phyloP scores from a whole-genome alignment of 805 yeast genomes.

The Alloascoidea hylecoeti region DNA sequence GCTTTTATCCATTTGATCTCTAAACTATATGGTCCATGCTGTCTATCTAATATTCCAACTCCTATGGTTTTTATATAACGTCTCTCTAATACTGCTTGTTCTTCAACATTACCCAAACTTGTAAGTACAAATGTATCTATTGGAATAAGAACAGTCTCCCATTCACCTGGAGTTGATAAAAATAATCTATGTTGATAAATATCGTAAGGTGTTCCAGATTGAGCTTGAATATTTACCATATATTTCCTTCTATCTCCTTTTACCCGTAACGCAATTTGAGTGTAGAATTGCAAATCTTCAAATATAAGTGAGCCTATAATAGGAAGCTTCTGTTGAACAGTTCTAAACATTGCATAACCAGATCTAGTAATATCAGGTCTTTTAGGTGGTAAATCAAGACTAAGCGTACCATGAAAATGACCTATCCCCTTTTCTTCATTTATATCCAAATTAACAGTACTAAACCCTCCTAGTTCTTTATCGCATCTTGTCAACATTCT shows the following conservation, averaged over 20 bases:
- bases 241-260: constrained; percentile 62
- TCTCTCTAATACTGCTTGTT: constrained; percentile 43
- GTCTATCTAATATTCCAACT: constrained; percentile 62
- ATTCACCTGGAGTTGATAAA: constrained; percentile 52
- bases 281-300: constrained; percentile 61
- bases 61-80: constrained; percentile 61
- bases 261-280: constrained; percentile 54
- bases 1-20: constrained; percentile 64
- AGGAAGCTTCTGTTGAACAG: constrained; percentile 41
- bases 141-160: constrained; percentile 78
- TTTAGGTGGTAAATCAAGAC: constrained; percentile 50
- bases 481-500: constrained; percentile 52
- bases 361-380: constrained; percentile 50
- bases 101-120: constrained; percentile 61
- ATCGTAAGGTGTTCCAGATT: constrained; percentile 65
- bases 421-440: constrained; percentile 30
- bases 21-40: constrained; percentile 61
- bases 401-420: constrained; percentile 55
- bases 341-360: constrained; percentile 76
- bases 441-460: constrained; percentile 41
- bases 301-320: constrained; percentile 27
- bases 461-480: constrained; percentile 66
- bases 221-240: constrained; percentile 70
- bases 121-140: constrained; percentile 71
- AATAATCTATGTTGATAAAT: constrained; percentile 73